Base-by-base conservation (phyloP, 805 yeast genomes). In the Groenewaldozyma tartarivorans region DNA sequence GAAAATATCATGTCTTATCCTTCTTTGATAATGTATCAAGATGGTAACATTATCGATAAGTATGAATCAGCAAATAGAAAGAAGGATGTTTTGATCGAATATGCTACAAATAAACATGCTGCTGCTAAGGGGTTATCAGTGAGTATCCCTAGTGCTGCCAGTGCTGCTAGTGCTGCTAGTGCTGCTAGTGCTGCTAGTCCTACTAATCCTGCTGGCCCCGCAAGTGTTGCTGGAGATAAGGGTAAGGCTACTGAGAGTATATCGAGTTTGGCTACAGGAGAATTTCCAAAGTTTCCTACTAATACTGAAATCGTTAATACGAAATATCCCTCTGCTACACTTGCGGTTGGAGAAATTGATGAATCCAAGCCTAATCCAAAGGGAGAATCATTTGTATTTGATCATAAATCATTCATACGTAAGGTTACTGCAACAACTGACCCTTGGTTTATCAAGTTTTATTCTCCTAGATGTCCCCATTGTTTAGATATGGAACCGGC, bases 1-100 rank as follows among this genome's bases (percentile, higher is more conserved):
- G 83, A 84, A 59, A 68, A 70, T 2, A 72, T 90, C 42, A 51
- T 43, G 16, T 71, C 65, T n/a, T 88, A 74, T 56, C 98, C 98
- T 4, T 64, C 71, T 17, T 61, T 90, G 31, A 67, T 81, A 41
- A 66, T 90, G 5, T 88, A 81, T 61, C 43, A 49, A 31, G 56
- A 63, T 39, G 68, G 62, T 3, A 36, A 51, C 43, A 35, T 38
- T 21, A 42, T 55, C 18, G 58, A 57, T 21, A 48, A 47, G 1
- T 52, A 52, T 27, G 26, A 32, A 20, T 15, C 35, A 19, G 35
- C 22, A 26, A 42, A 40, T 7, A 40, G 42, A 4, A 39, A 36
- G 22, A 31, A 48, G 26, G 35, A 39, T 26, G 26, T 29, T 5
- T 27, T 48, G n/a, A 36, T 38, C 20, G 41, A 35, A 24, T 48